phyloP scores from a whole-genome alignment of 2,329 filamentous ascomycete species.

The Nemania bipapillata region DNA sequence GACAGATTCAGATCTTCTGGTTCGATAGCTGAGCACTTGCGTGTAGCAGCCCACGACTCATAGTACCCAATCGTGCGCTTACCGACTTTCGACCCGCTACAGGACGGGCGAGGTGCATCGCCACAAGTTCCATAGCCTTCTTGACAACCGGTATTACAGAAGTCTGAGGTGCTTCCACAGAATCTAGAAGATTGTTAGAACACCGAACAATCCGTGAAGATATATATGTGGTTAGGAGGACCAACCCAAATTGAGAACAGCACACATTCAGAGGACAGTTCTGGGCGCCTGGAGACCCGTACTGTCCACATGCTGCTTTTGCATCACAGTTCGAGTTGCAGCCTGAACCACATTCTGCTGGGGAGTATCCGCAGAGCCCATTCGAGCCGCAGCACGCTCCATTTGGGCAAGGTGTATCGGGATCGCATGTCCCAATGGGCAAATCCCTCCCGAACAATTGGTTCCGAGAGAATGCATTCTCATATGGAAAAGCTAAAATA shows the following conservation, averaged over 20 bases:
- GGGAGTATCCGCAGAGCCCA: background rate
- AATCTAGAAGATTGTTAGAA: background rate
- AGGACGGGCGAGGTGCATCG: too few relatives aligned
- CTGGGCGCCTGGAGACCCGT: slow-evolving; percentile 36
- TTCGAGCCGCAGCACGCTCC: background rate
- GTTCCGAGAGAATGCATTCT: background rate
- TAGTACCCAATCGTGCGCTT: background rate
- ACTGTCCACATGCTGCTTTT: slow-evolving; percentile 32
- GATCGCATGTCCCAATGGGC: slow-evolving; percentile 1
- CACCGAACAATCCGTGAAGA: too few relatives aligned
- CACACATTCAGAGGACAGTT: slow-evolving; percentile 50
- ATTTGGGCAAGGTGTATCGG: slow-evolving; percentile 17
- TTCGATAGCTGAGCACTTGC: background rate
- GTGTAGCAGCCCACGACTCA: background rate
- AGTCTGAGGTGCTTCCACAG: too few relatives aligned
- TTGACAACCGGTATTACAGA: too few relatives aligned
- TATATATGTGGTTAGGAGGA: background rate
- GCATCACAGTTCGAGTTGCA: slow-evolving; percentile 21
- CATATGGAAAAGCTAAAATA: too few relatives aligned
- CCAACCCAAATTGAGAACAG: slow-evolving; percentile 46
- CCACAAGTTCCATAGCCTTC: too few relatives aligned
- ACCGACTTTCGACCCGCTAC: too few relatives aligned
- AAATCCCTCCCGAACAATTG: background rate
- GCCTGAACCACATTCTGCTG: background rate
- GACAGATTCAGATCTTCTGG: slow-evolving; percentile 32